Evolutionary conservation across 2,329 filamentous ascomycete genomes (phyloP), one percentile per base, ranked within the genome.

Genomic region (Neoscytalidium dimidiatum): DNA sequence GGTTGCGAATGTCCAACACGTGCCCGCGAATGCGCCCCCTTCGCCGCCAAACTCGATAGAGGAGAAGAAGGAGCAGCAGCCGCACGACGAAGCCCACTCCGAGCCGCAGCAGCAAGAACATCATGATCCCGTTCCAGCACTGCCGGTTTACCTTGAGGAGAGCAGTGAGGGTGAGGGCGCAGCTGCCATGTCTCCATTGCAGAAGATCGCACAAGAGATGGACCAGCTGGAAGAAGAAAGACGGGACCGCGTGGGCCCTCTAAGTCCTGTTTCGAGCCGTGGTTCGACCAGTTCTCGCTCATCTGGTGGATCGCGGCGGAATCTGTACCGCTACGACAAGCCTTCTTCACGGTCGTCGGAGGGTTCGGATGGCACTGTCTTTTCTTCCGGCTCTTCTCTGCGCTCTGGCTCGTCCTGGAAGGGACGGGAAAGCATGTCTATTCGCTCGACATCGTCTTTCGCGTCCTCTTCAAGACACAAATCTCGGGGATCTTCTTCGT

Each of bases 1-100:
- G 82, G 91, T 97, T 29, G 89, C 90, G 67, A 94, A 93, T 74
- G 90, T 95, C 13, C 94, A 97, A 71, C 94, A 97, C 76, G 86
- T 90, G 33, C 92, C 92, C 23, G 88, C 90, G 67, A 84, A 90
- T 29, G 84, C 93, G 14, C 91, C 92, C 31, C 91, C 93, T 0
- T 93, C 91, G 1, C 92, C 92, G 13, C 92, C 92, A 1, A 91
- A 94, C 44, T 94, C 91, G 0, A 85, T 92, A 26, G 90, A 93
- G 71, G 89, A 93, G 71, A 85, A 88, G 65, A 83, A 81, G 63
- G 85, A 88, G 64, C 70, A 71, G 7, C 67, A 71, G 53, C 70
- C 72, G 7, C 69, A 70, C n/a, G 29, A 68, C 52, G 70, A 70
- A 48, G 60, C 69, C 64, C 62, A n/a, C 17, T 73, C 11, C 7